Evolutionary conservation across 768 basidiomycete species (phyloP).

Genomic region (Rhodotorula graminis): DNA sequence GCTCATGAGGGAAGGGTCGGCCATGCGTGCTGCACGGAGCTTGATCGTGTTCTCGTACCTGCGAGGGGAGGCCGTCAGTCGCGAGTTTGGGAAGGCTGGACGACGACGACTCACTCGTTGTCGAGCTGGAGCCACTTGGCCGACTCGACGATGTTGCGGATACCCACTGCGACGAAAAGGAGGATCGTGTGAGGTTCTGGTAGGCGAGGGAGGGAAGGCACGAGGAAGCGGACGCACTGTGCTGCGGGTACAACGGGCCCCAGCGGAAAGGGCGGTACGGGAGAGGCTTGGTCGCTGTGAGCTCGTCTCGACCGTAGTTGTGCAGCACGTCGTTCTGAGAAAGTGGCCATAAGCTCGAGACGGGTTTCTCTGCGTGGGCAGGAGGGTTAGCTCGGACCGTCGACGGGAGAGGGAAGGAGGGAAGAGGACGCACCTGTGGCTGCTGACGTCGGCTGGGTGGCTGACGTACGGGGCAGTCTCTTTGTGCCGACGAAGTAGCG

Average conservation of each 20-base stretch:
- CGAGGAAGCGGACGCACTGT: background rate
- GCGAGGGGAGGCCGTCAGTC: background rate
- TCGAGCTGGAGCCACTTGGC: slow-evolving; percentile 1
- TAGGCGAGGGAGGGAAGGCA: rapidly evolving
- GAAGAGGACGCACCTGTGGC: background rate
- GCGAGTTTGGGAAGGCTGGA: too few species aligned
- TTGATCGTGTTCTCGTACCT: background rate
- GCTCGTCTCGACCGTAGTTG: background rate
- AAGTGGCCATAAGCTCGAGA: background rate
- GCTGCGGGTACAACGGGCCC: background rate
- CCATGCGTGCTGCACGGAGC: background rate
- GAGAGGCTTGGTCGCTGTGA: background rate
- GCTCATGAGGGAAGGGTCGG: slow-evolving; percentile 10
- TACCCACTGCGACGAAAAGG: background rate
- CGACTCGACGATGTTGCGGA: background rate
- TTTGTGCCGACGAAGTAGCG: background rate
- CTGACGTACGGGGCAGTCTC: background rate
- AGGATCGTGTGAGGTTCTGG: background rate
- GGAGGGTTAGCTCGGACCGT: background rate
- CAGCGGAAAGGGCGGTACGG: slow-evolving; percentile 2
- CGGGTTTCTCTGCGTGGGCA: background rate
- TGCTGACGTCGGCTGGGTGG: background rate
- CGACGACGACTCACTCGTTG: background rate
- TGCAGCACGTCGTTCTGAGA: rapidly evolving
- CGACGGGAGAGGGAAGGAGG: too few species aligned